Conservation (phyloP, 148 eudicot species). For the Nepenthes gracilis region DNA sequence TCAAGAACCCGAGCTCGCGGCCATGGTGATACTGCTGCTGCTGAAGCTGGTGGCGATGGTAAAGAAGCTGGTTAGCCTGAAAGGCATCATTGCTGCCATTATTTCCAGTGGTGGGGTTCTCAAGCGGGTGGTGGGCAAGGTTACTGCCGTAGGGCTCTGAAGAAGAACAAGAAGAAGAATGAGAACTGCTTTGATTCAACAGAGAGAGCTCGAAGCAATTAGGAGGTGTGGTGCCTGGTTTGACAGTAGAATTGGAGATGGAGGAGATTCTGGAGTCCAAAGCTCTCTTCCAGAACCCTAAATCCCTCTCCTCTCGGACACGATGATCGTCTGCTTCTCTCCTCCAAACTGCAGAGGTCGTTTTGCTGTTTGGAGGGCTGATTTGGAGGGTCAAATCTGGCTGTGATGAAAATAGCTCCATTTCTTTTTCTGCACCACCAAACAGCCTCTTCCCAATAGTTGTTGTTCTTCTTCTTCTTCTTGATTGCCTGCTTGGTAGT, state of each 20-base stretch:
- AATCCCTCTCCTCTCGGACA: constrained; percentile 21
- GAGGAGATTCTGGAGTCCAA: constrained; percentile 23
- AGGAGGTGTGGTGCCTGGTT: constrained; percentile 8
- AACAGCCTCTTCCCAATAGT: not conserved
- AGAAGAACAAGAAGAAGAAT: not conserved
- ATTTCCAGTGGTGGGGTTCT: not conserved
- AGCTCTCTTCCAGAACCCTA: constrained; percentile 53
- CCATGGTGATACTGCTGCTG: not conserved
- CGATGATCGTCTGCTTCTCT: not conserved
- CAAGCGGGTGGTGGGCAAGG: not conserved
- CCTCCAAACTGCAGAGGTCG: constrained; percentile 25
- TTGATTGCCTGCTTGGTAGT: not conserved
- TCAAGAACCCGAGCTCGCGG: constrained; percentile 32
- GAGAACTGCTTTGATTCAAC: not conserved
- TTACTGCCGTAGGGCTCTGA: constrained; percentile 2
- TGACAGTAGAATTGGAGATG: constrained; percentile 10
- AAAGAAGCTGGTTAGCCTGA: not conserved
- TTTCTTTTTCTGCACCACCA: constrained; percentile 6
- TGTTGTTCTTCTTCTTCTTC: not conserved
- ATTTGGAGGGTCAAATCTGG: constrained; percentile 93
- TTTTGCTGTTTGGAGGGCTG: constrained; percentile 66
- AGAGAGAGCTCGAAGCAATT: constrained; percentile 8
- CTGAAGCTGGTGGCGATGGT: not conserved
- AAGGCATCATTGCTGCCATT: not conserved
- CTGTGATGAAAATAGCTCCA: constrained; percentile 95